Evolutionary conservation across 2,329 filamentous ascomycete species (phyloP), one percentile per base, ranked within the genome.

Genomic region (Neonectria magnoliae): DNA sequence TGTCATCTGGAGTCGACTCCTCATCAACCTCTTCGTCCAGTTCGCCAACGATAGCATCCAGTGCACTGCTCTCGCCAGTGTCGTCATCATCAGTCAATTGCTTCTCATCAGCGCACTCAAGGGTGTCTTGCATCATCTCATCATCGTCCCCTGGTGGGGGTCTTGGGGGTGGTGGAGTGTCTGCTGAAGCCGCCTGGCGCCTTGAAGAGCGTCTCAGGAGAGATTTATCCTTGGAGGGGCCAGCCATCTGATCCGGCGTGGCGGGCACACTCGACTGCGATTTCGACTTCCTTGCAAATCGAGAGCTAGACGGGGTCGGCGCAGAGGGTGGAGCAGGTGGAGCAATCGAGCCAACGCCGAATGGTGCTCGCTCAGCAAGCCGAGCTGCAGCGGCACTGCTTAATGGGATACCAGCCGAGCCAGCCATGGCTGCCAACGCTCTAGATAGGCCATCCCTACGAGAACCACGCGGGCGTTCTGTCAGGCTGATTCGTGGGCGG

Each of bases 91-190:
- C 89, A 38, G 90, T 91, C 13, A 98, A 79, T 58, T 93, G 93
- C 76, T 92, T 92, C 80, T 98, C 95, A 76, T 98, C 95, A 8
- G 94, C 94, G 77, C 95, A 98, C 80, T 98, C 96, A 4, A 98
- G 83, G 3, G 91, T 90, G 71, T 91, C 89, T 61, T 91, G 86
- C 41, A 88, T 78, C 41, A 88, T 78, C 57, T 85, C 85, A 56
- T 92, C 89, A 2, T 87, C 84, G 16, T 90, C 86, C 45, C 85
- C 83, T 2, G 85, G 84, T 8, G 87, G 84, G 20, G 83, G 84
- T 8, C 84, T 83, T 7, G 83, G 81, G 5, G 82, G 78, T 5
- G 84, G 80, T 4, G 85, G 83, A 1, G 82, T 81, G n/a, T 87
- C 85, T n/a, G 82, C 79, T 22, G 84, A 80, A 36, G 84, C 80